phyloP scores from a whole-genome alignment of 805 yeast species.

The Candida ulmi region DNA sequence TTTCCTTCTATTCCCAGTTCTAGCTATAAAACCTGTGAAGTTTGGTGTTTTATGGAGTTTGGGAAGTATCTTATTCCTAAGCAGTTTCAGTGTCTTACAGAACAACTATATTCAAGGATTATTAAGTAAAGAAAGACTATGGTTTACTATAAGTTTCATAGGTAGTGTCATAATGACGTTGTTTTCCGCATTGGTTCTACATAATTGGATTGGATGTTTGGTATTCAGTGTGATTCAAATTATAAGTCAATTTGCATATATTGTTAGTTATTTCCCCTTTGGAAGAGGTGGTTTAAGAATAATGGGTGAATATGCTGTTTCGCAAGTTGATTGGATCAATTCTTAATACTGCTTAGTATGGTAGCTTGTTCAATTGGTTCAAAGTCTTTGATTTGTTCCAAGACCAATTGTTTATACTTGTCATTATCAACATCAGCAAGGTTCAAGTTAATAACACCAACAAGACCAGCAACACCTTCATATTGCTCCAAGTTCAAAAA shows the following conservation, averaged over 20 bases:
- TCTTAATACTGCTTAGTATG: conserved; percentile 3
- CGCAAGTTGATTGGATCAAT: conserved; percentile 15
- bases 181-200: conserved; percentile 8
- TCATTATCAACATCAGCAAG: conserved; percentile 14
- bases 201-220: conserved; percentile 9
- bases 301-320: conserved; percentile 12
- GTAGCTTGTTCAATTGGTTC: conserved; percentile 17
- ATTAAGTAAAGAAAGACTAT: conserved; percentile 12
- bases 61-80: conserved; percentile 14
- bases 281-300: conserved; percentile 14
- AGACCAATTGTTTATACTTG: conserved; percentile 9
- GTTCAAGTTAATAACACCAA: conserved; percentile 11
- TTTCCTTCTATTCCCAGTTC: conserved; percentile 13
- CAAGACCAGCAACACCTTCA: conserved; percentile 12
- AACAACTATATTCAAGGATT: conserved; percentile 10
- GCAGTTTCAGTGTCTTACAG: conserved; percentile 12
- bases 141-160: conserved; percentile 13
- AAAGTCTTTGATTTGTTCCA: conserved; percentile 6
- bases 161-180: conserved; percentile 9
- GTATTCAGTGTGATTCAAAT: conserved; percentile 8
- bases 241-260: conserved; percentile 10
- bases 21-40: conserved; percentile 14
- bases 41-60: conserved; percentile 14
- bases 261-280: conserved; percentile 16
- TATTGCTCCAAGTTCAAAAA: conserved; percentile 7